Percentiles rank a stretch among this genome's conserved stretches.
Conservation (phyloP, 805 yeast species). For the Scheffersomyces amazonensis region DNA sequence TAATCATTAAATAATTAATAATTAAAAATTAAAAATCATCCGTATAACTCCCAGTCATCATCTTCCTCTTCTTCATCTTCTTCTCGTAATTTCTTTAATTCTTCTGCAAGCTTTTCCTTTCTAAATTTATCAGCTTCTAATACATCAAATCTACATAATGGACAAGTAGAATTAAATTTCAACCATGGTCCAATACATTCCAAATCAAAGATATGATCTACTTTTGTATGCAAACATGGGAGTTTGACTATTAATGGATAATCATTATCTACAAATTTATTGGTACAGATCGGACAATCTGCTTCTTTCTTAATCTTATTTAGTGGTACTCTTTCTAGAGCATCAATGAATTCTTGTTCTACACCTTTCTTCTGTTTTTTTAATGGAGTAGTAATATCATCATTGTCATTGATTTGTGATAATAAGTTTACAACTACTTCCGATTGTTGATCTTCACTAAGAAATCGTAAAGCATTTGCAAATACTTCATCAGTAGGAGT, state of each 20-base stretch:
- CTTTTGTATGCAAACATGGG: constrained; percentile 48
- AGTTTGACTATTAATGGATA: constrained; percentile 78
- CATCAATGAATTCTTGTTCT: constrained; percentile 66
- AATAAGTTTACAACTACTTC: constrained; percentile 16
- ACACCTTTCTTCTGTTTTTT: constrained; percentile 46
- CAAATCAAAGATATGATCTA: constrained; percentile 72
- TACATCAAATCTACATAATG: constrained; percentile 79
- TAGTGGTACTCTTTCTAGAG: constrained; percentile 63
- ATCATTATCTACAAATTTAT: constrained; percentile 63
- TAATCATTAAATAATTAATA: background rate
- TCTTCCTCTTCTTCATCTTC: constrained; percentile 51
- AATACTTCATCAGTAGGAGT: constrained; percentile 17
- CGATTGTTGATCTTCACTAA: constrained; percentile 30
- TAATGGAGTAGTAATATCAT: background rate
- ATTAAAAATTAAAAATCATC: no score
- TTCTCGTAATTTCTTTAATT: constrained; percentile 36
- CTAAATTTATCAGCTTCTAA: constrained; percentile 33
- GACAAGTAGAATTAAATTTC: constrained; percentile 71
- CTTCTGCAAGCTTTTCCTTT: constrained; percentile 30
- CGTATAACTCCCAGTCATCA: constrained; percentile 82
- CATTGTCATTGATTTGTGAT: constrained; percentile 1
- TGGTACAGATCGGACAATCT: constrained; percentile 84
- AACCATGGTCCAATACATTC: constrained; percentile 94
- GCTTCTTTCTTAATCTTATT: constrained; percentile 43
- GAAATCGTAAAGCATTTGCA: constrained; percentile 26